phyloP scores from a whole-genome alignment of 441 rosid genomes.

The Arabidopsis hybrid region DNA sequence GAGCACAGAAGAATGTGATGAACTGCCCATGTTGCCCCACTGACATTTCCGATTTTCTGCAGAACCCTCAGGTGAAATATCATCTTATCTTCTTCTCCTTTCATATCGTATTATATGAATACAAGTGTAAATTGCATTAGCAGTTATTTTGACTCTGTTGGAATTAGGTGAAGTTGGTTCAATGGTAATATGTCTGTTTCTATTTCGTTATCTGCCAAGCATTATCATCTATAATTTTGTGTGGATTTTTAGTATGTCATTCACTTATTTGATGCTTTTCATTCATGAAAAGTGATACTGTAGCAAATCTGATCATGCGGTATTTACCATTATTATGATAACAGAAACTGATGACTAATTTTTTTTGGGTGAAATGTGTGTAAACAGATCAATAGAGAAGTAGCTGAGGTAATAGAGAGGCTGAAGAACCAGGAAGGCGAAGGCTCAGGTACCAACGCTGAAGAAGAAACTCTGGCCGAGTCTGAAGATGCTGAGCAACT shows the following conservation, averaged over 20 bases:
- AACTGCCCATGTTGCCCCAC: conserved; percentile 68
- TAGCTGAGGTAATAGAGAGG: conserved; percentile 60
- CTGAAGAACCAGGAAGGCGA: conserved; percentile 42
- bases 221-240: neutral
- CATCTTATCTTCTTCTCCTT: neutral
- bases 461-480: neutral
- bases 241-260: neutral
- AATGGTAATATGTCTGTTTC: neutral
- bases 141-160: neutral
- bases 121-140: neutral
- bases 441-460: neutral
- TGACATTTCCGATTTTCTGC: conserved; percentile 72
- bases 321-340: neutral
- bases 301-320: neutral
- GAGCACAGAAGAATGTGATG: conserved; percentile 66
- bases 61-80: conserved; percentile 57
- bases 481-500: conserved; percentile 20
- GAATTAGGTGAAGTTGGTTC: neutral
- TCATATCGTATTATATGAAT: no score
- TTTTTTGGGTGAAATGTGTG: neutral
- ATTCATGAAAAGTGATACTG: neutral
- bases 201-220: neutral
- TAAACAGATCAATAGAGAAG: conserved; percentile 63
- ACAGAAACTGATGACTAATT: neutral
- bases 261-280: neutral